Evolutionary conservation across 2,329 filamentous ascomycete genomes (phyloP), one percentile per base, ranked within the genome.

Genomic region (Chrysosporium keratinophilum): DNA sequence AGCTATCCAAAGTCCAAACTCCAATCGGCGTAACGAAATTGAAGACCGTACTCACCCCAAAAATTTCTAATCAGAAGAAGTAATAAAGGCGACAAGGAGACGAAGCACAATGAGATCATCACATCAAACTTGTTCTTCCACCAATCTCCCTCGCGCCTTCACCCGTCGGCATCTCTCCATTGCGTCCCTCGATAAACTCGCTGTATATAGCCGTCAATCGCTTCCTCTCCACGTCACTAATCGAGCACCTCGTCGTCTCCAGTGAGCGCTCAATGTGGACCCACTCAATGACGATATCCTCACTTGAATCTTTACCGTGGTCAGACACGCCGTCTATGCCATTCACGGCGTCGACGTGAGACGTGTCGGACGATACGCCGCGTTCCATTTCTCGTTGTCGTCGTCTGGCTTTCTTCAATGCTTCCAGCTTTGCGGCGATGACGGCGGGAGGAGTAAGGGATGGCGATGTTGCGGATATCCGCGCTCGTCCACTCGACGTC

Each of bases 101-200:
- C 39, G n/a, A 49, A 34, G 14, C n/a, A 37, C 20, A 41, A 43
- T 33, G 44, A 42, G 5, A 41, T 7, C 28, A 59, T 71, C 62
- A 96, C 93, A 97, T 97, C 70, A 98, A 75, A 71, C 89, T 97
- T 62, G 85, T 91, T 66, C 93, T 77, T 12, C 90, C 93, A 6
- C 93, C 93, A 71, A 98, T 82, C 71, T 97, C 93, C 69, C 84
- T 94, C 54, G 85, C 87, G 0, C 87, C 89, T 70, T 97, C 88
- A 1, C 93, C 93, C 69, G 86, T 91, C 56, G 84, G 88, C 88
- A 98, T 89, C 74, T 97, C 90, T 6, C 93, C 93, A 68, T 90
- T 95, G 61, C 93, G 78, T 0, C 89, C 90, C 3, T 88, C 87
- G 0, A 96, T 84, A 74, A 98, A 98, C 71, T 98, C 93, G 14